Evolutionary conservation across 2,329 filamentous ascomycete genomes (phyloP), one percentile per base, ranked within the genome.

Genomic region (Tolypocladium ophioglossoides): DNA sequence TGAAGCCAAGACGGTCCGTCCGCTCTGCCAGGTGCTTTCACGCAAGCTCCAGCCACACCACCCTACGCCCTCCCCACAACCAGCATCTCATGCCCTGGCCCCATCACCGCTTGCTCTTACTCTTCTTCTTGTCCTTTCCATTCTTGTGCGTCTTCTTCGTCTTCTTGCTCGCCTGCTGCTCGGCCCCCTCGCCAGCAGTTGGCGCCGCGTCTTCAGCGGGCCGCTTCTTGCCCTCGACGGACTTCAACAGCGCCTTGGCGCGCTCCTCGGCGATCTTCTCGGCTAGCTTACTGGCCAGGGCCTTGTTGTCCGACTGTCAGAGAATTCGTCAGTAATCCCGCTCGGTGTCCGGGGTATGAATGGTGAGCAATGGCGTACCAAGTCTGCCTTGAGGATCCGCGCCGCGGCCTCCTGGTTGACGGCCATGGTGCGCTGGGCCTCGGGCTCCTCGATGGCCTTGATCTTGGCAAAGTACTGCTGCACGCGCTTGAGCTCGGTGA

Each of bases 401-500:
- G 81, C 83, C 16, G 89, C 88, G 7, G 90, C 91, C 59, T 83
- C 81, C 62, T 87, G 91, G 65, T 96, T 82, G 58, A 89, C 72
- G 1, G 74, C 78, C 56, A 71, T 65, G 44, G 70, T 74, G 35
- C 79, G 78, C 63, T 82, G 75, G 52, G 74, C 70, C 4, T 79
- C 77, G 1, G 81, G 79, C 8, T 76, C 78, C 70, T 96, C 91
- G 3, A 83, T 79, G 16, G 77, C 75, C 66, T 94, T 89, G 68
- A 97, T 92, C 74, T 97, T 99, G 56, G 82, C 83, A 71, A 96
- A 95, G 70, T 97, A 97, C 66, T 91, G 87, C 69, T 86, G 90
- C 53, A 97, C 85, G 54, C 94, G 84, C 55, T 83, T 86, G 58
- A 99, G 79, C 74, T 99, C 94, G 56, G 80, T 79, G 71, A 90